Conservation (phyloP, 768 basidiomycete species). For the Rhodosporidiobolus sp. region DNA sequence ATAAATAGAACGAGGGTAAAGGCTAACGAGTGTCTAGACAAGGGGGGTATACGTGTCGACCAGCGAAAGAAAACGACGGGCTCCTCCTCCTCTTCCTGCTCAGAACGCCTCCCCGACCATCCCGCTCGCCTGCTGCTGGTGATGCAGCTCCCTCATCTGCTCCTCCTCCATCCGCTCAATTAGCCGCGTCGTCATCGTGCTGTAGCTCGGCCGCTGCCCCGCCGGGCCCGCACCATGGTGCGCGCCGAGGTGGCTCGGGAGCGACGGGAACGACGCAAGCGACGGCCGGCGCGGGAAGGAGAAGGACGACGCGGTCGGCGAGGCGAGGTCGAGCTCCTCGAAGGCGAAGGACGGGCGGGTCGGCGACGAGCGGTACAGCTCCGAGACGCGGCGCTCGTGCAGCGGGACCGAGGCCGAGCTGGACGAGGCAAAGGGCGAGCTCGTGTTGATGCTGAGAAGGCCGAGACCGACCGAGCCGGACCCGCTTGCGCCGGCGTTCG, state of each 20-base stretch:
- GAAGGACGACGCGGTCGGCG: conserved; percentile 1
- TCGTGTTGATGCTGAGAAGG: no score
- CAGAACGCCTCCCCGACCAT: conserved; percentile 6
- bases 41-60: no score
- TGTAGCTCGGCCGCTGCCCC: conserved; percentile 6
- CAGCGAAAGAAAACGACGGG: no score
- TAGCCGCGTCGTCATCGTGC: conserved; percentile 16
- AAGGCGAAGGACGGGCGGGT: conserved; percentile 11
- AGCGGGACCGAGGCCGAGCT: conserved; percentile 7
- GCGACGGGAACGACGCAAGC: conserved; percentile 6
- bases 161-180: conserved; percentile 21
- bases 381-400: conserved; percentile 25
- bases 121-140: not conserved
- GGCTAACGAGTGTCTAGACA: no score
- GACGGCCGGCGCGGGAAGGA: conserved; percentile 4
- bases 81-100: not conserved
- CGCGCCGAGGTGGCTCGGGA: not conserved
- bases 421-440: no score
- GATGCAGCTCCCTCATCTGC: not conserved
- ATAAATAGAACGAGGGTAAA: no score
- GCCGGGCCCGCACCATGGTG: not conserved
- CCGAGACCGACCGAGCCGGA: not conserved
- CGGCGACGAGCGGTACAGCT: conserved; percentile 18
- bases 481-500: not conserved
- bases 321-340: conserved; percentile 17